These are phyloP conservation scores for Trichoderma sp. DNA, from an alignment of 2,329 filamentous ascomycete species.

Conservation along the genomic window DNA sequence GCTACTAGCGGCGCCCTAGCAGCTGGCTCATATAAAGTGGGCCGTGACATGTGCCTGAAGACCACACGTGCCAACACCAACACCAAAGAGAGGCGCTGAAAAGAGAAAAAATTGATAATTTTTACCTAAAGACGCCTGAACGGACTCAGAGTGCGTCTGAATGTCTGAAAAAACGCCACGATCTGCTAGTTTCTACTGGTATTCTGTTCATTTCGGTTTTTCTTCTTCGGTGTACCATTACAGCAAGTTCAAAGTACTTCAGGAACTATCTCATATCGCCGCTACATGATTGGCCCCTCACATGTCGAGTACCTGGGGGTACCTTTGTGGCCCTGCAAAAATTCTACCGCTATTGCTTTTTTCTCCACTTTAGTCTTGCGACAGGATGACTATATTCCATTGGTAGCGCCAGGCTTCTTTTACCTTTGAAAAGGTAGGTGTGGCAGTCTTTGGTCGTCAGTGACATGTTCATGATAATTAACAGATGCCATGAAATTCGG, in stretches of 20 bases:
- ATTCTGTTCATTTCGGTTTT: background rate
- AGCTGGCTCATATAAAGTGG: background rate
- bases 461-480: constrained; percentile 20
- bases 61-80: background rate
- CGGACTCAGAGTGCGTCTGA: background rate
- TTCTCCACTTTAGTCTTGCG: constrained; percentile 16
- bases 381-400: background rate
- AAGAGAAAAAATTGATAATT: background rate
- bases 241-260: background rate
- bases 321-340: background rate
- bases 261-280: background rate
- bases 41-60: background rate
- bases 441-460: background rate
- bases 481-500: constrained; percentile 77
- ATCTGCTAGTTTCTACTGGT: background rate
- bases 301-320: background rate
- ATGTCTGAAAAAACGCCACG: background rate
- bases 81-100: background rate
- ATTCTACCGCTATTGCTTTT: background rate
- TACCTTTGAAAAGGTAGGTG: background rate
- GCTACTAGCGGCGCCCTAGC: background rate
- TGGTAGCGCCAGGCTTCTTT: background rate
- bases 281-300: background rate
- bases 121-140: background rate
- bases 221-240: background rate